Percentiles rank a stretch among this genome's conserved stretches.
Evolutionary conservation across 1,139 yeast species (phyloP).

Genomic region (Blastobotrys aristatus): DNA sequence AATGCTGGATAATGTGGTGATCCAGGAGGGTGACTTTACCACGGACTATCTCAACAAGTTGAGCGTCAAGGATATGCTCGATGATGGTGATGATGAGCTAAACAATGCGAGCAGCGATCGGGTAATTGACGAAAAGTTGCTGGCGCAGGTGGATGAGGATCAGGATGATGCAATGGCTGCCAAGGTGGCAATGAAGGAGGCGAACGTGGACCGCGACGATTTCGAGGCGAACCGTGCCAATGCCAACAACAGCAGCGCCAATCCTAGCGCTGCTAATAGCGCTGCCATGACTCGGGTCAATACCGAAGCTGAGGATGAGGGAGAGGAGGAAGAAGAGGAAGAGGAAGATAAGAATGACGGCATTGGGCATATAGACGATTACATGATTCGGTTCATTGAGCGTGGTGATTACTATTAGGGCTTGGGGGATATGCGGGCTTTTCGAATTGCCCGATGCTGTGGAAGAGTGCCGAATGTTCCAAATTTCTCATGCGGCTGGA

Average conservation of each 20-base stretch:
- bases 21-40: constrained; percentile 97
- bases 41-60: constrained; percentile 91
- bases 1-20: constrained; percentile 90
- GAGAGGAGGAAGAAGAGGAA: constrained; percentile 29
- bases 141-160: constrained; percentile 96
- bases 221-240: constrained; percentile 43
- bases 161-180: constrained; percentile 96
- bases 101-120: constrained; percentile 30
- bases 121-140: constrained; percentile 47
- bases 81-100: constrained; percentile 49
- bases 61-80: constrained; percentile 83
- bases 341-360: constrained; percentile 65
- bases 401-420: constrained; percentile 53
- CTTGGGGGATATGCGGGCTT: no score
- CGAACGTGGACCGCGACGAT: constrained; percentile 78
- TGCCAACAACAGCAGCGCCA: constrained; percentile 18
- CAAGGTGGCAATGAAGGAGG: constrained; percentile 79
- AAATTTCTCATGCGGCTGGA: neutral
- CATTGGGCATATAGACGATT: constrained; percentile 90
- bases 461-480: neutral
- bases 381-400: constrained; percentile 88
- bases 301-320: constrained; percentile 12
- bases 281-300: constrained; percentile 10
- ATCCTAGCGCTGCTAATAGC: constrained; percentile 17
- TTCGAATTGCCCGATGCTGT: neutral